These are phyloP conservation scores for Phytopythium montanum DNA, from an alignment of 352 stramenopile species.

Conservation along the genomic window DNA sequence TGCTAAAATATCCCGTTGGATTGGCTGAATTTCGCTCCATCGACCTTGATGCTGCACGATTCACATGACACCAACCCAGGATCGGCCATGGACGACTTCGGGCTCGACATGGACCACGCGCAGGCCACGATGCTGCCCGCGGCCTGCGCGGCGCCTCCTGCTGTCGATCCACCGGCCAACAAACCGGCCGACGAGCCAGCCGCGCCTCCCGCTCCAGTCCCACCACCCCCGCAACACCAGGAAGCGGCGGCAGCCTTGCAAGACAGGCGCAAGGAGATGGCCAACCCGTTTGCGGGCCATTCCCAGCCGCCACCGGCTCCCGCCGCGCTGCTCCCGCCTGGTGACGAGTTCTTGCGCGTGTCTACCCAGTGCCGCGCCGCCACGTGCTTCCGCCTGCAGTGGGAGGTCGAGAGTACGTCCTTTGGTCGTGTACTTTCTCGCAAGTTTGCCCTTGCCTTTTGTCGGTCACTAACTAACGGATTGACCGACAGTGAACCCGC, in stretches of 20 bases:
- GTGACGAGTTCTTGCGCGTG: slow-evolving; percentile 53
- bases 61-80: background rate
- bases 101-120: slow-evolving; percentile 10
- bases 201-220: no score
- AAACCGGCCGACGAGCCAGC: no score
- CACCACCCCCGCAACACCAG: background rate
- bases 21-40: background rate
- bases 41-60: background rate
- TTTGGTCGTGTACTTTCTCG: background rate
- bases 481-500: slow-evolving; percentile 62
- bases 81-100: slow-evolving; percentile 7
- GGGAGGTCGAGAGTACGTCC: slow-evolving; percentile 78
- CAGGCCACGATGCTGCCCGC: slow-evolving; percentile 7
- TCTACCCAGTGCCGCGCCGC: slow-evolving; percentile 57
- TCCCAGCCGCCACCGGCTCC: background rate
- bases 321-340: slow-evolving; percentile 9
- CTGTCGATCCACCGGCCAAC: background rate
- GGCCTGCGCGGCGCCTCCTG: background rate
- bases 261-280: background rate
- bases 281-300: background rate
- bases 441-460: background rate
- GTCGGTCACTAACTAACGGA: background rate
- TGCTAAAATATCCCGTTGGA: no score
- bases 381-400: slow-evolving; percentile 74
- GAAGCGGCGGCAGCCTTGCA: background rate